Conservation (phyloP, 176 grass and related monocot species). For the Dactylis glomerata region DNA sequence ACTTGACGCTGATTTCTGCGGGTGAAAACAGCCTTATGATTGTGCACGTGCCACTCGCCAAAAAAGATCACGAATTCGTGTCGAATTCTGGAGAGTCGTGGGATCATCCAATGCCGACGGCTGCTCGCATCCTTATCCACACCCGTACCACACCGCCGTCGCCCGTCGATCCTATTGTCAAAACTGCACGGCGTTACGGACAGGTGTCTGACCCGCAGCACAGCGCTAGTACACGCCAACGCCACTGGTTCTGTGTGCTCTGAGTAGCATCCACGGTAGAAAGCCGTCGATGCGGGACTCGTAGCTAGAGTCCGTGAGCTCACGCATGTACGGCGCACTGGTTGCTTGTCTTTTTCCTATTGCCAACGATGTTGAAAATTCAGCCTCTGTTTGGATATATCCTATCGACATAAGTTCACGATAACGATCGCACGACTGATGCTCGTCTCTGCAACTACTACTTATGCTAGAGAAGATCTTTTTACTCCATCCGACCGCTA, state of each 20-base stretch:
- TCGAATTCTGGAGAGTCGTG: not conserved
- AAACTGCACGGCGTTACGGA: slow-evolving; percentile 1
- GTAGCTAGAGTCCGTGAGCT: not conserved
- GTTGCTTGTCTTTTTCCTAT: not conserved
- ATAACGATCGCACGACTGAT: not conserved
- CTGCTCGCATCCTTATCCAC: slow-evolving; percentile 11
- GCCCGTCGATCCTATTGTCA: not conserved
- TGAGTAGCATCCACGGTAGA: not conserved
- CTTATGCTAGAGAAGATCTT: too few species aligned
- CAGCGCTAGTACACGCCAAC: not conserved
- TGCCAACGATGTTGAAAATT: not conserved
- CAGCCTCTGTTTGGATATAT: not conserved
- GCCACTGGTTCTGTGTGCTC: not conserved
- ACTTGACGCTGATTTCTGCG: not conserved
- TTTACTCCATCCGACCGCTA: too few species aligned
- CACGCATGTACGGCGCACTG: slow-evolving; percentile 3
- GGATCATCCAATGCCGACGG: not conserved
- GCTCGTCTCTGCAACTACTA: not conserved
- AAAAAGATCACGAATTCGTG: not conserved
- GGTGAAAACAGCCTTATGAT: not conserved
- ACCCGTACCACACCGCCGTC: not conserved
- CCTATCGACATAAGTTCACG: not conserved
- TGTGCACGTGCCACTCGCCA: not conserved
- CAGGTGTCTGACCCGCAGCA: slow-evolving; percentile 24
- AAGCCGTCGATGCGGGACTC: not conserved